A percentile compares a stretch with the other conserved stretches of the same genome.
Evolutionary conservation across 441 rosid species (phyloP).

Genomic region (Aquilaria agallochum): DNA sequence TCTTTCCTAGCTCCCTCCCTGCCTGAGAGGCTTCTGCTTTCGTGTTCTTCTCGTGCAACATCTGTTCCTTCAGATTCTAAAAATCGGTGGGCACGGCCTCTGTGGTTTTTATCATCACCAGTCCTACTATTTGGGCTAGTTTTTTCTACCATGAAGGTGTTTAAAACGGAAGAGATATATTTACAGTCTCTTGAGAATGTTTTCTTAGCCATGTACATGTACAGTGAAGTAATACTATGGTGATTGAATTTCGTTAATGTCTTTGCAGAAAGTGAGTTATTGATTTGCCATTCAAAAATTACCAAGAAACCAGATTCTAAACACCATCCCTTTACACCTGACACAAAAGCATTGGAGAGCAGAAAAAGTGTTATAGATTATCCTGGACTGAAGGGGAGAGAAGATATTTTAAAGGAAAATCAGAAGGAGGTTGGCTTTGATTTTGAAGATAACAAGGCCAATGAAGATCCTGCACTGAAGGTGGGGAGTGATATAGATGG

Average conservation of each 20-base stretch:
- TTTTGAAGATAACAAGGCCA: slow-evolving; percentile 24
- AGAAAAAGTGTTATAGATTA: slow-evolving; percentile 30
- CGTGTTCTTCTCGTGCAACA: too few species aligned
- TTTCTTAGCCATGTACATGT: too few species aligned
- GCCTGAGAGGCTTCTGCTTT: too few species aligned
- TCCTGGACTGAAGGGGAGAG: slow-evolving; percentile 23
- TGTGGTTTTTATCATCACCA: too few species aligned
- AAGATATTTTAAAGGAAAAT: slow-evolving; percentile 25
- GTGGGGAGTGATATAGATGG: slow-evolving; percentile 24
- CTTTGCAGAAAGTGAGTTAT: slow-evolving; percentile 49
- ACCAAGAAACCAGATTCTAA: slow-evolving; percentile 20
- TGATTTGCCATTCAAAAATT: slow-evolving; percentile 26
- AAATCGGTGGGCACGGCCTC: too few species aligned
- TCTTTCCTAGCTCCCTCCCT: not conserved
- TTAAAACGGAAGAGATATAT: too few species aligned
- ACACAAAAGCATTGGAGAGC: slow-evolving; percentile 30
- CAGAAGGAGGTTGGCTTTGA: slow-evolving; percentile 15
- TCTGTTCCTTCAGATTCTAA: too few species aligned
- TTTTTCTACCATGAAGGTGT: too few species aligned
- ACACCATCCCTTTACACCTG: slow-evolving; percentile 9
- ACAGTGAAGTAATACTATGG: not conserved
- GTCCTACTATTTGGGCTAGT: too few species aligned
- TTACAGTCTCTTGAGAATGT: too few species aligned
- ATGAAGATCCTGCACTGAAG: slow-evolving; percentile 14
- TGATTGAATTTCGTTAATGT: slow-evolving; percentile 3